phyloP scores from a whole-genome alignment of 768 basidiomycete genomes.

The Galerina marginata region DNA sequence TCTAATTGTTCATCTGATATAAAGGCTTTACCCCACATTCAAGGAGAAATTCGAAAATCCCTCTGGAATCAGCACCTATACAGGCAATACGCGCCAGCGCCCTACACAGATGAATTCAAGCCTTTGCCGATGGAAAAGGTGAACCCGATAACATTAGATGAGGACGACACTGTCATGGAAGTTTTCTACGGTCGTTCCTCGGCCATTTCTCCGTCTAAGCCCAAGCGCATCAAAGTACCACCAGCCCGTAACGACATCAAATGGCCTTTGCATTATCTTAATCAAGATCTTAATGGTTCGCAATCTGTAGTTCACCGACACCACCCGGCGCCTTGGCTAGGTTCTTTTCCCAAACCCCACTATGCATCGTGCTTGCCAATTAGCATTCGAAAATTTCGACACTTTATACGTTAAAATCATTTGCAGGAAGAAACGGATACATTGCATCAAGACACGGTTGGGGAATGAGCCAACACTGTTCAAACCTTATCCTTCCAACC shows the following conservation, averaged over 20 bases:
- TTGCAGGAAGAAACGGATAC: background rate
- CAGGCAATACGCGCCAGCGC: background rate
- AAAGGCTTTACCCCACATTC: constrained; percentile 6
- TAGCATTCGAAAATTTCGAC: constrained; percentile 19
- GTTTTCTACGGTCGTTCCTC: background rate
- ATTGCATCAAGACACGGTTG: background rate
- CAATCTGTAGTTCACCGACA: constrained; percentile 18
- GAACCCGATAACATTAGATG: background rate
- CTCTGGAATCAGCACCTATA: background rate
- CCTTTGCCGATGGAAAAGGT: constrained; percentile 9
- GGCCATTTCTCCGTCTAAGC: constrained; percentile 8
- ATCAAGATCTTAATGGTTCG: constrained; percentile 20
- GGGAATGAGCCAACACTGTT: background rate
- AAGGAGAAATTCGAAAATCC: constrained; percentile 6
- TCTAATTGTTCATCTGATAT: background rate
- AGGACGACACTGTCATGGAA: constrained; percentile 14
- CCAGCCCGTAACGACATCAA: constrained; percentile 8
- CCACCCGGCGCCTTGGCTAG: background rate
- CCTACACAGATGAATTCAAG: constrained; percentile 11
- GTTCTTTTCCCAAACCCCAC: constrained; percentile 24
- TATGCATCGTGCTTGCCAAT: constrained; percentile 29
- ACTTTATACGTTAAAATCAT: constrained; percentile 21
- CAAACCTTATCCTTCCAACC: constrained; percentile 42
- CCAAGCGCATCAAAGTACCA: constrained; percentile 5
- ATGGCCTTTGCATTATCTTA: constrained; percentile 19